Conservation (phyloP, 139 green algal genomes). For the Closterium sp. region DNA sequence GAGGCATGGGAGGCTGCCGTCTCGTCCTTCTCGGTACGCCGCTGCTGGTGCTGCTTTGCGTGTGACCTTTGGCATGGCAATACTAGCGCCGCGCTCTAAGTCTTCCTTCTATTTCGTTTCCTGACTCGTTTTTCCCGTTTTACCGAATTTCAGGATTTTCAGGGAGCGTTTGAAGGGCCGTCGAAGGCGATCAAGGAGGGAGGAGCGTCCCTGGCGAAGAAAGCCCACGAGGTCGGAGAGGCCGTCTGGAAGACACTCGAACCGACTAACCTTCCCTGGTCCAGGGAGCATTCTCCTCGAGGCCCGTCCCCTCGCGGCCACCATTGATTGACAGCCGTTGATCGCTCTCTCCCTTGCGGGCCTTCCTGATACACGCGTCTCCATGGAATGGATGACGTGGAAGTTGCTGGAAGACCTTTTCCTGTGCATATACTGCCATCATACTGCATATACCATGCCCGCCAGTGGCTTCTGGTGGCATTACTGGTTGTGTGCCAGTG, state of each 20-base stretch:
- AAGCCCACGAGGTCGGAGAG: not conserved
- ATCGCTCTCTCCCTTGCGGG: not conserved
- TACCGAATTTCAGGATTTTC: not conserved
- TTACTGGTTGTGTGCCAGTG: not conserved
- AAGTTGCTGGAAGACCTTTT: too few relatives aligned
- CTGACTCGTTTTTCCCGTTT: not conserved
- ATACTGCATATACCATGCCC: not conserved
- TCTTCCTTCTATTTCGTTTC: too few relatives aligned
- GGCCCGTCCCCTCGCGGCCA: not conserved
- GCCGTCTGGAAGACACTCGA: not conserved
- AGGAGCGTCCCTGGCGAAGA: not conserved
- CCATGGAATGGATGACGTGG: not conserved
- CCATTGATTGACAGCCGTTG: not conserved
- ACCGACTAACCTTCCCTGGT: not conserved
- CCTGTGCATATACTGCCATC: not conserved
- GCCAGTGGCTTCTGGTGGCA: not conserved
- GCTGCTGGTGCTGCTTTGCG: too few relatives aligned
- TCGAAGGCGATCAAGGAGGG: not conserved
- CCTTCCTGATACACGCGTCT: not conserved
- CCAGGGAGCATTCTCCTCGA: not conserved
- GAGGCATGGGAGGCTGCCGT: not conserved
- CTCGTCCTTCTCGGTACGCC: not conserved
- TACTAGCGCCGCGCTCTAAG: too few relatives aligned
- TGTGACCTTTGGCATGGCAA: too few relatives aligned
- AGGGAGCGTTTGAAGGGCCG: not conserved